phyloP scores from a whole-genome alignment of 441 rosid species.

The Pelargonium exstipulatum region DNA sequence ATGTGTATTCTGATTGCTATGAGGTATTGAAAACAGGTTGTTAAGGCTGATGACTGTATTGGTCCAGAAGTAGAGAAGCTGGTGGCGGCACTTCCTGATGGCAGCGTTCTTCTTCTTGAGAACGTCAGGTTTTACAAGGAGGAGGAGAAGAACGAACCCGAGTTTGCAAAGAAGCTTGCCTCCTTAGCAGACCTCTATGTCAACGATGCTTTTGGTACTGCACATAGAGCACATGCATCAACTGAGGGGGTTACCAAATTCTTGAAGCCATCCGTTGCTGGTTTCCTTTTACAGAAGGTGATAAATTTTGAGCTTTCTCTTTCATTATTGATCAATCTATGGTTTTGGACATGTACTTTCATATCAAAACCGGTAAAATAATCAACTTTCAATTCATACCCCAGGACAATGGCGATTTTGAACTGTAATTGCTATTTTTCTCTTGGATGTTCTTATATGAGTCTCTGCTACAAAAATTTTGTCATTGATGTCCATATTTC shows the following conservation, averaged over 20 bases:
- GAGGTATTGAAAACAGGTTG: constrained; percentile 46
- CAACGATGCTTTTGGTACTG: constrained; percentile 92
- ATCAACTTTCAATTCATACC: too few relatives aligned
- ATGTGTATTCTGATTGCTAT: neutral
- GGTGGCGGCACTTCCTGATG: constrained; percentile 62
- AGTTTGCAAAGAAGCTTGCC: constrained; percentile 91
- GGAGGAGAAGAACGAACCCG: constrained; percentile 94
- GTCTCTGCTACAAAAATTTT: too few relatives aligned
- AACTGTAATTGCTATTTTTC: too few relatives aligned
- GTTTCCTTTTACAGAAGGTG: constrained; percentile 96
- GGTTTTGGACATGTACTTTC: too few relatives aligned
- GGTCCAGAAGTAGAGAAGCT: constrained; percentile 76
- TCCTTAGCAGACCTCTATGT: constrained; percentile 80
- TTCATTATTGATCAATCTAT: too few relatives aligned
- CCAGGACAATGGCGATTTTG: too few relatives aligned
- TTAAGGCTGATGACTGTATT: constrained; percentile 76
- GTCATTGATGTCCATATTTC: too few relatives aligned
- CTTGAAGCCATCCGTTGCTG: constrained; percentile 93
- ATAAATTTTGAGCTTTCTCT: too few relatives aligned
- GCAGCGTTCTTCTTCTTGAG: constrained; percentile 80
- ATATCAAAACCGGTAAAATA: too few relatives aligned
- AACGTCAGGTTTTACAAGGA: constrained; percentile 88
- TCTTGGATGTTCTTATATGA: too few relatives aligned
- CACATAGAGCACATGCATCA: constrained; percentile 97
- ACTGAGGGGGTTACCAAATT: constrained; percentile 86